Evolutionary conservation across 768 basidiomycete genomes (phyloP).

Genomic region (Termitomyces sp.): DNA sequence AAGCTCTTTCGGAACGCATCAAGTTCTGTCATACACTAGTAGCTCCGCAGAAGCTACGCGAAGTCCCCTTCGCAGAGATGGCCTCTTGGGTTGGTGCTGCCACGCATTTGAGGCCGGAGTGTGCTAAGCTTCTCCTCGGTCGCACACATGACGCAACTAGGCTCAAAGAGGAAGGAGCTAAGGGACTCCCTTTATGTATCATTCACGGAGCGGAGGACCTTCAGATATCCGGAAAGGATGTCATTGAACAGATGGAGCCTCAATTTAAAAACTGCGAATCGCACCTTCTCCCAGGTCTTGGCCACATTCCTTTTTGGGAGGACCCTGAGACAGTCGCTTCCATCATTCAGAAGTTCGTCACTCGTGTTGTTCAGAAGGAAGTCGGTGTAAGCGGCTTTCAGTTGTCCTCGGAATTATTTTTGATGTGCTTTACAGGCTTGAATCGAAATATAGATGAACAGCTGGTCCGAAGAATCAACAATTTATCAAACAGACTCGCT

Average conservation of each 20-base stretch:
- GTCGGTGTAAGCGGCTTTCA: neutral
- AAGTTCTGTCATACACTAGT: neutral
- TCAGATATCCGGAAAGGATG: neutral
- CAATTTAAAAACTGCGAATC: neutral
- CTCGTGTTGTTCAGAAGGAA: neutral
- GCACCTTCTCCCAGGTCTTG: neutral
- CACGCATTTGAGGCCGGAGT: neutral
- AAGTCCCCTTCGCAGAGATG: neutral
- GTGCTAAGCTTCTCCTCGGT: neutral
- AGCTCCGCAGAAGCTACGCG: neutral
- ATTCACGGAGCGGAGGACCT: neutral
- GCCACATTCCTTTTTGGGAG: neutral
- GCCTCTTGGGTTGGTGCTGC: neutral
- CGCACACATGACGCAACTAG: neutral
- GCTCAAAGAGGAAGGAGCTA: neutral
- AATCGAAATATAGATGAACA: neutral
- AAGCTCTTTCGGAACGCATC: neutral
- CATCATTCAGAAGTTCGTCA: neutral
- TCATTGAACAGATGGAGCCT: neutral
- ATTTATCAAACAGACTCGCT: neutral
- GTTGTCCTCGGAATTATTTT: neutral
- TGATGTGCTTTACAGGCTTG: neutral
- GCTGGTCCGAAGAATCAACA: neutral
- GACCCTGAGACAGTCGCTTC: neutral
- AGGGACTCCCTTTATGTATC: neutral